Conservation (phyloP, 2,329 filamentous ascomycete species). For the Alternaria gaisen region DNA sequence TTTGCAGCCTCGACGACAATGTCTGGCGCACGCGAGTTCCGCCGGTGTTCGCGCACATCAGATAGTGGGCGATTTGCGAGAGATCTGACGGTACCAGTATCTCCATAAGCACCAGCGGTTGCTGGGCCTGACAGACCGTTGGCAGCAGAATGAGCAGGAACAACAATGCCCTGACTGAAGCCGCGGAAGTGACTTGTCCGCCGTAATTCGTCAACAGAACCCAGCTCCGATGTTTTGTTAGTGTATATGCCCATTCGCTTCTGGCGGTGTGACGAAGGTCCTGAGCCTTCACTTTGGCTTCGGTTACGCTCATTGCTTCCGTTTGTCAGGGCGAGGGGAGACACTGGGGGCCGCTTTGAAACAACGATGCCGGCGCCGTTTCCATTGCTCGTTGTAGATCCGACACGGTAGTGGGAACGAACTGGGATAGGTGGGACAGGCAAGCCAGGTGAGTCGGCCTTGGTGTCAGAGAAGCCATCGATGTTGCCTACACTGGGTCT, state of each 20-base stretch:
- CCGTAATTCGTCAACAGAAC: constrained; percentile 62
- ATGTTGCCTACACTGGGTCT: constrained; percentile 73
- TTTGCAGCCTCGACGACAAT: constrained; percentile 65
- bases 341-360: constrained; percentile 74
- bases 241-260: constrained; percentile 70
- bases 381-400: constrained; percentile 70
- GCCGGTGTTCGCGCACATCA: constrained; percentile 65
- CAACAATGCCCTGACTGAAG: constrained; percentile 65
- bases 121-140: constrained; percentile 46
- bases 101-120: constrained; percentile 46
- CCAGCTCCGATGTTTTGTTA: constrained; percentile 64
- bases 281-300: constrained; percentile 69
- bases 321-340: constrained; percentile 74
- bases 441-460: constrained; percentile 31
- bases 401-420: constrained; percentile 80
- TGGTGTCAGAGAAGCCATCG: constrained; percentile 64
- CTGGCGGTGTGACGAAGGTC: constrained; percentile 60
- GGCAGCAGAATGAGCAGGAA: constrained; percentile 33
- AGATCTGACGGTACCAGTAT: constrained; percentile 45
- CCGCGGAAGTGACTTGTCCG: constrained; percentile 64
- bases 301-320: constrained; percentile 70
- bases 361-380: constrained; percentile 37
- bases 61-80: constrained; percentile 61
- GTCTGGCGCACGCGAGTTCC: constrained; percentile 56
- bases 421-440: constrained; percentile 78